These are phyloP conservation scores for Candida glaebosa DNA, from an alignment of 805 yeast species.

Conservation along the genomic window DNA sequence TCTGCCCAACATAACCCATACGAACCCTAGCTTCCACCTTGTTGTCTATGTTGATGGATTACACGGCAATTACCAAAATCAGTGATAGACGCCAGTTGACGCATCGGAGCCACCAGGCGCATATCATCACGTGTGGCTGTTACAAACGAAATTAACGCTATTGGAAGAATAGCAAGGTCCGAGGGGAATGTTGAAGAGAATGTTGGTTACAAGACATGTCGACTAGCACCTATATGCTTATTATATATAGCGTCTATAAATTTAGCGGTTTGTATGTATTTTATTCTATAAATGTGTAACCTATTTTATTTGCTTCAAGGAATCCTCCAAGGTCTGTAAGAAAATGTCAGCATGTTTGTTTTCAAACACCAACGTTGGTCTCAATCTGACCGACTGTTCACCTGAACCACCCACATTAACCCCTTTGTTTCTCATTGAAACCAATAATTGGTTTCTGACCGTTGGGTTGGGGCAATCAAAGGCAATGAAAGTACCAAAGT, in stretches of 20 bases:
- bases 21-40: not conserved
- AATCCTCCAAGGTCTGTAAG: conserved; percentile 37
- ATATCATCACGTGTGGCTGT: no score
- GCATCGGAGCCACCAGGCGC: no score
- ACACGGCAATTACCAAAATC: no score
- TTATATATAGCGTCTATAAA: not conserved
- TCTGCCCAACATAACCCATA: conserved; percentile 29
- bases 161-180: no score
- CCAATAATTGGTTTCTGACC: conserved; percentile 46
- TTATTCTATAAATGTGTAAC: not conserved
- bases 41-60: no score
- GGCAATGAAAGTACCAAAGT: conserved; percentile 63
- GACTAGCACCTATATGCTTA: no score
- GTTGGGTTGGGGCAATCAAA: conserved; percentile 49
- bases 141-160: no score
- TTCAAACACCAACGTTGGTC: conserved; percentile 64
- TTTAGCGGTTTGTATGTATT: not conserved
- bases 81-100: no score
- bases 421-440: conserved; percentile 47
- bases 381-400: conserved; percentile 53
- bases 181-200: no score
- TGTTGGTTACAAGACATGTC: no score
- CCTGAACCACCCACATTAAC: conserved; percentile 71
- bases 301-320: conserved; percentile 12
- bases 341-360: conserved; percentile 59